These are phyloP conservation scores for Lolium perenne DNA, from an alignment of 176 grass and related monocot species.

Conservation along the genomic window DNA sequence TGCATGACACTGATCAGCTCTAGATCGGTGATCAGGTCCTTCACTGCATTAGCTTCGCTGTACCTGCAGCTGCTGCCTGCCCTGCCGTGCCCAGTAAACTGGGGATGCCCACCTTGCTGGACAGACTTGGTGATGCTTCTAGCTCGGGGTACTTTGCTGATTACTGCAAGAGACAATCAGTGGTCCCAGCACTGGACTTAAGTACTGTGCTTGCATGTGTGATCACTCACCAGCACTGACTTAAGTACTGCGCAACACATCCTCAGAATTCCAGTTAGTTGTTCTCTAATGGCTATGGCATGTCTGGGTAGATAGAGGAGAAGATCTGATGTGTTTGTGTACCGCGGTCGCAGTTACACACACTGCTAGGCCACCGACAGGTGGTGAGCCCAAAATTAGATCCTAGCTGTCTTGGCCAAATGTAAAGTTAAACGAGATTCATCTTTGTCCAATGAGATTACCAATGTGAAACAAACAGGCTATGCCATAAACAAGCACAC, in stretches of 20 bases:
- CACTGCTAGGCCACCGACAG: background rate
- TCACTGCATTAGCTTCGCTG: constrained; percentile 12
- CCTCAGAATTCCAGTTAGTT: constrained; percentile 39
- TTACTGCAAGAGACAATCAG: background rate
- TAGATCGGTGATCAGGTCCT: constrained; percentile 21
- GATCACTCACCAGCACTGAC: background rate
- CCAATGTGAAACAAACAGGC: background rate
- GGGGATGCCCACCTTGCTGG: background rate
- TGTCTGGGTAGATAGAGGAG: background rate
- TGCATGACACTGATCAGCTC: background rate
- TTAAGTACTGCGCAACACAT: too few species aligned
- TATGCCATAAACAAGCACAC: constrained; percentile 2
- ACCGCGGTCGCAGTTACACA: background rate
- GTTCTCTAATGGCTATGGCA: background rate
- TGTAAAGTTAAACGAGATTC: background rate
- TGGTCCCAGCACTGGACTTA: background rate
- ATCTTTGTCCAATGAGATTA: background rate
- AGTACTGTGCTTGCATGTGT: background rate
- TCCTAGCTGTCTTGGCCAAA: background rate
- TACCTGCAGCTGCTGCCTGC: background rate
- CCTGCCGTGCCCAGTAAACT: background rate
- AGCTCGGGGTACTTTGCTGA: constrained; percentile 25
- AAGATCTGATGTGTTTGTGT: background rate
- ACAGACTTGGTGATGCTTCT: constrained; percentile 15
- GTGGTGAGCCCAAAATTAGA: background rate